These are phyloP conservation scores for Thymus quinquecostatus DNA, from an alignment of 257 asterid genomes.

Conservation along the genomic window DNA sequence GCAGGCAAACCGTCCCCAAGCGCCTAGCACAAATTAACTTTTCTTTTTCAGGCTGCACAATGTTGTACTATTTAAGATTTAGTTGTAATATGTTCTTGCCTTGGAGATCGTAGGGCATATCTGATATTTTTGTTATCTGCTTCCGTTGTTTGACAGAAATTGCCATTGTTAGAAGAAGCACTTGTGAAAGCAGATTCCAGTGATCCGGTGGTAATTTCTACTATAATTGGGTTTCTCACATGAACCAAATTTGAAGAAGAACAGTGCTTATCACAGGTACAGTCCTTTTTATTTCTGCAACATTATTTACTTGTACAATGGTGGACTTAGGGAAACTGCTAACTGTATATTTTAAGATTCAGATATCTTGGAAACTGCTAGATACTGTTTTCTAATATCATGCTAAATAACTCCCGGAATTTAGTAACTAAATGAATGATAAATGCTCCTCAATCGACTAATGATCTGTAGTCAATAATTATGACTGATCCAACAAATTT, in stretches of 20 bases:
- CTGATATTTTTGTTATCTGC: constrained; percentile 16
- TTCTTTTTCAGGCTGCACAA: no score
- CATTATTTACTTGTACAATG: neutral
- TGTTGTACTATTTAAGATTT: neutral
- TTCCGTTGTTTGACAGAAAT: constrained; percentile 47
- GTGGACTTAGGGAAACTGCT: constrained; percentile 1
- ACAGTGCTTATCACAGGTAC: constrained; percentile 69
- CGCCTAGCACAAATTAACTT: neutral
- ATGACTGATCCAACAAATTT: neutral
- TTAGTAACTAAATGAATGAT: neutral
- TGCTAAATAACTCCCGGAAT: neutral
- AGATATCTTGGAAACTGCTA: neutral
- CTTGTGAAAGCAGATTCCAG: constrained; percentile 58
- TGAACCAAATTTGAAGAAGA: constrained; percentile 60
- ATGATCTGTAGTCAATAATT: no score
- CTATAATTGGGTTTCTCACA: constrained; percentile 58
- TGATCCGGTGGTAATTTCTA: constrained; percentile 63
- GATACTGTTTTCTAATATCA: neutral
- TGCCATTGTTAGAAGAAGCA: constrained; percentile 64
- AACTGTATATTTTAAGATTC: neutral
- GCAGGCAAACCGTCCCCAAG: neutral
- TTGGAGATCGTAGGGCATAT: neutral
- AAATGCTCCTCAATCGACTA: no score
- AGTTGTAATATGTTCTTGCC: neutral
- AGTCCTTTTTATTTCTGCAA: constrained; percentile 1